Conservation (phyloP, 2,329 filamentous ascomycete genomes). For the Sphaerulina vaccinii region DNA sequence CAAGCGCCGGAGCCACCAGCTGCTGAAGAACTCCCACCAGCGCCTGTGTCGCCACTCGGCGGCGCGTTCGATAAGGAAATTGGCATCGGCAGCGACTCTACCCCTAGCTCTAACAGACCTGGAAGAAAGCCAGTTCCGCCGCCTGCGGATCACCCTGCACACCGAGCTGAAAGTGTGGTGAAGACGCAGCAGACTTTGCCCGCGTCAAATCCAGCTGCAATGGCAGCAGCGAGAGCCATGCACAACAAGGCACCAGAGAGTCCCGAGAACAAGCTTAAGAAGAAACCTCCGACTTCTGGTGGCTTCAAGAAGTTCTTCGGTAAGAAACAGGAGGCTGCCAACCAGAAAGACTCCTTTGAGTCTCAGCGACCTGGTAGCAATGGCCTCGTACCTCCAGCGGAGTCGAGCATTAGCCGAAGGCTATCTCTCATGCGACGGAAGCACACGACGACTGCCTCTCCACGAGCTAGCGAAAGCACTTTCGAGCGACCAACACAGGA, state of each 20-base stretch:
- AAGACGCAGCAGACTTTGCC: slow-evolving; percentile 22
- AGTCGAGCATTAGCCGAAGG: slow-evolving; percentile 37
- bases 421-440: slow-evolving; percentile 46
- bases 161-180: slow-evolving; percentile 35
- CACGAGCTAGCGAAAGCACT: slow-evolving; percentile 25
- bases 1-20: slow-evolving; percentile 20
- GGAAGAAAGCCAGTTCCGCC: slow-evolving; percentile 37
- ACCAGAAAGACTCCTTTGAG: slow-evolving; percentile 46
- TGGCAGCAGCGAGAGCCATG: slow-evolving; percentile 36
- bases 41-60: slow-evolving; percentile 2
- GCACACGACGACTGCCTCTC: slow-evolving; percentile 17
- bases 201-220: slow-evolving; percentile 33
- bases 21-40: slow-evolving; percentile 5
- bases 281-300: slow-evolving; percentile 42
- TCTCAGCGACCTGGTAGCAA: slow-evolving; percentile 42
- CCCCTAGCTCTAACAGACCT: slow-evolving; percentile 26
- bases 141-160: slow-evolving; percentile 44
- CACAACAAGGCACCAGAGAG: slow-evolving; percentile 29
- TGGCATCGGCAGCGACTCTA: slow-evolving; percentile 11
- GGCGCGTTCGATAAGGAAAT: slow-evolving; percentile 29
- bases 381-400: slow-evolving; percentile 33
- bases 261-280: slow-evolving; percentile 40
- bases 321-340: slow-evolving; percentile 58
- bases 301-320: slow-evolving; percentile 65
- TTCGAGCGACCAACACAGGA: slow-evolving; percentile 16